phyloP scores from a whole-genome alignment of 108 stramenopile genomes.

The Nitzschia inconspicua region DNA sequence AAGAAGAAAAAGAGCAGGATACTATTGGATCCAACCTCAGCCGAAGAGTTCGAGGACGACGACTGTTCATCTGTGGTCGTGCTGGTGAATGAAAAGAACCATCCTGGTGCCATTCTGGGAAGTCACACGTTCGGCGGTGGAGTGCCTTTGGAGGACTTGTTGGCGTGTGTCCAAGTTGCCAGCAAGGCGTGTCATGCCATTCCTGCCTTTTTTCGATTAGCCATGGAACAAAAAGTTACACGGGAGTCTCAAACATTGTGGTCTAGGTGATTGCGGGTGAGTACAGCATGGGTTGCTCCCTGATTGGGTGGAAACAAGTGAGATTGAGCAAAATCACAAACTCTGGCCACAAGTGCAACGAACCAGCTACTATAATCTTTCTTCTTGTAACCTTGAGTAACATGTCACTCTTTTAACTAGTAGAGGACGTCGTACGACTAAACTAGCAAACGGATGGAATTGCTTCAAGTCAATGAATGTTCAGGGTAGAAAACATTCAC shows the following conservation, averaged over 20 bases:
- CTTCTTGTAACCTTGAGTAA: no score
- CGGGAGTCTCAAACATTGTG: slow-evolving; percentile 61
- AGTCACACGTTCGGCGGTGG: slow-evolving; percentile 34
- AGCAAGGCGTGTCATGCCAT: slow-evolving; percentile 58
- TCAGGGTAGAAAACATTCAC: no score
- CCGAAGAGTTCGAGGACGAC: slow-evolving; percentile 36
- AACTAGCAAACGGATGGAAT: no score
- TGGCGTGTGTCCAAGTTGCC: slow-evolving; percentile 42
- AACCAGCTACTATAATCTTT: no score
- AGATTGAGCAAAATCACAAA: no score
- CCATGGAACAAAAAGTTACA: slow-evolving; percentile 67
- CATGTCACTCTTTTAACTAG: no score
- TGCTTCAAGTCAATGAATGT: no score
- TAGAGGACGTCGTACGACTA: no score
- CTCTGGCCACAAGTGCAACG: no score
- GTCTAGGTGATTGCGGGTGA: slow-evolving; percentile 23
- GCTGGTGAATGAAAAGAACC: slow-evolving; percentile 31
- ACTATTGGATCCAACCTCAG: slow-evolving; percentile 41
- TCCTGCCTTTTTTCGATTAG: slow-evolving; percentile 76
- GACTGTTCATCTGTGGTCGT: slow-evolving; percentile 40
- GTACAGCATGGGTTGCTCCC: no score
- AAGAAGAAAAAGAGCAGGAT: slow-evolving; percentile 5
- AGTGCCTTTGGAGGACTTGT: slow-evolving; percentile 19
- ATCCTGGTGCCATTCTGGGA: slow-evolving; percentile 26
- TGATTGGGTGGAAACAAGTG: no score